Conservation (phyloP, 1,139 yeast species). For the Meyerozyma sp. region DNA sequence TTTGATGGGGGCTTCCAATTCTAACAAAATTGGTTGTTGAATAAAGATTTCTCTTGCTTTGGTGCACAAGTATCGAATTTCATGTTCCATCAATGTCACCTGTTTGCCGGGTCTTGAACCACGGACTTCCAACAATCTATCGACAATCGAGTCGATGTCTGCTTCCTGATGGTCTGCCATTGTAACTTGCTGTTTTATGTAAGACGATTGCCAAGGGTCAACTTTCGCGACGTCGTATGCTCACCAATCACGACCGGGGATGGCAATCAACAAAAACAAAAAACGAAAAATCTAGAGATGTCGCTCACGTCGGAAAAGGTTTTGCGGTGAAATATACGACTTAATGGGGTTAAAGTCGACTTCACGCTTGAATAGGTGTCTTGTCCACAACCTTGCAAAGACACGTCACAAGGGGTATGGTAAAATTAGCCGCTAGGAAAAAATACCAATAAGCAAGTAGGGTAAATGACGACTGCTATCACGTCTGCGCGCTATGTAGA, state of each 20-base stretch:
- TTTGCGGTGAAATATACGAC: not conserved
- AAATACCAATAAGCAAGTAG: not conserved
- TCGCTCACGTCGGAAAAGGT: not conserved
- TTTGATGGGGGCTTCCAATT: constrained; percentile 95
- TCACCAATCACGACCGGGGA: constrained; percentile 1
- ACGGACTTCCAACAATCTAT: constrained; percentile 92
- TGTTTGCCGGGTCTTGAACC: constrained; percentile 98
- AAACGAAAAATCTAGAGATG: not conserved
- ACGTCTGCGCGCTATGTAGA: not conserved
- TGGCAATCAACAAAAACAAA: constrained; percentile 1
- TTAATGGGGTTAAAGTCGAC: not conserved
- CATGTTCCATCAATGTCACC: constrained; percentile 89
- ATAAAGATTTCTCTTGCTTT: constrained; percentile 97
- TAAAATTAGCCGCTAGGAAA: not conserved
- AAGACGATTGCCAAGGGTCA: not conserved
- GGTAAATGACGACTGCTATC: not conserved
- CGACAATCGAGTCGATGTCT: constrained; percentile 95
- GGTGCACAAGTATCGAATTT: constrained; percentile 91
- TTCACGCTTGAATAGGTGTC: not conserved
- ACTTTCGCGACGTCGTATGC: constrained; percentile 2
- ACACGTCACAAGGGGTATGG: constrained; percentile 2
- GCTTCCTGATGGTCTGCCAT: constrained; percentile 74
- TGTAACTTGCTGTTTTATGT: constrained; percentile 3
- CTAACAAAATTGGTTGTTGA: constrained; percentile 92
- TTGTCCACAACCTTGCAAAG: constrained; percentile 1